Conservation (phyloP, 768 basidiomycete species). For the Leccinellum rugosiceps region DNA sequence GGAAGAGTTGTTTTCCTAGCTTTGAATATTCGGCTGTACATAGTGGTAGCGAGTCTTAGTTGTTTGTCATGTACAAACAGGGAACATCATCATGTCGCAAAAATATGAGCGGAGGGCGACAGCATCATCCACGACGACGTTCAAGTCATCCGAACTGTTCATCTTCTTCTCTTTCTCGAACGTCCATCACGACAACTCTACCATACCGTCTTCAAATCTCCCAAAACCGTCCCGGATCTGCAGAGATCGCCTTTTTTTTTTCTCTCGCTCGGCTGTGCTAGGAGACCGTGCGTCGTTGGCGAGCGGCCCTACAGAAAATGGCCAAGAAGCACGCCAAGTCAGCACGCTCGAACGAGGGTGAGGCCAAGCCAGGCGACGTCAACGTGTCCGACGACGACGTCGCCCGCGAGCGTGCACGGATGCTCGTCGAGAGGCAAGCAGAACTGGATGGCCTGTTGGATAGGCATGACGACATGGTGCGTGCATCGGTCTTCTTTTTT, state of each 20-base stretch:
- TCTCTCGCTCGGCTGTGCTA: neutral
- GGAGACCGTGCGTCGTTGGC: neutral
- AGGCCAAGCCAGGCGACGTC: neutral
- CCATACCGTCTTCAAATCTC: constrained; percentile 51
- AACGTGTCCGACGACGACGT: constrained; percentile 22
- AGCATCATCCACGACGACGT: constrained; percentile 20
- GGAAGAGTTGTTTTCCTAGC: constrained; percentile 70
- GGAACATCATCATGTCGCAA: constrained; percentile 34
- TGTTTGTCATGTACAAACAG: constrained; percentile 34
- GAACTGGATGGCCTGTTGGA: constrained; percentile 59
- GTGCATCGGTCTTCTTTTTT: constrained; percentile 30
- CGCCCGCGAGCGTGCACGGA: constrained; percentile 37
- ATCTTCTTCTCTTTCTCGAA: neutral
- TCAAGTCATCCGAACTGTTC: constrained; percentile 8
- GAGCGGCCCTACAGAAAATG: constrained; percentile 11
- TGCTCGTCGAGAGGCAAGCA: constrained; percentile 58
- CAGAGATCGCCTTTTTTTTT: constrained; percentile 48
- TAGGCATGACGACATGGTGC: constrained; percentile 70
- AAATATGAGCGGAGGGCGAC: constrained; percentile 27
- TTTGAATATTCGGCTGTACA: constrained; percentile 65
- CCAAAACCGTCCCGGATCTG: constrained; percentile 61
- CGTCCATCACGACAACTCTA: constrained; percentile 1
- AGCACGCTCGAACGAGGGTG: neutral
- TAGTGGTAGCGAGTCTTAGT: constrained; percentile 6
- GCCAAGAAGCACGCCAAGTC: constrained; percentile 20